A percentile compares a stretch with the other conserved stretches of the same genome.
These are phyloP conservation scores for Cordyceps tenuipes DNA, from an alignment of 2,329 filamentous ascomycete genomes.

Conservation along the genomic window DNA sequence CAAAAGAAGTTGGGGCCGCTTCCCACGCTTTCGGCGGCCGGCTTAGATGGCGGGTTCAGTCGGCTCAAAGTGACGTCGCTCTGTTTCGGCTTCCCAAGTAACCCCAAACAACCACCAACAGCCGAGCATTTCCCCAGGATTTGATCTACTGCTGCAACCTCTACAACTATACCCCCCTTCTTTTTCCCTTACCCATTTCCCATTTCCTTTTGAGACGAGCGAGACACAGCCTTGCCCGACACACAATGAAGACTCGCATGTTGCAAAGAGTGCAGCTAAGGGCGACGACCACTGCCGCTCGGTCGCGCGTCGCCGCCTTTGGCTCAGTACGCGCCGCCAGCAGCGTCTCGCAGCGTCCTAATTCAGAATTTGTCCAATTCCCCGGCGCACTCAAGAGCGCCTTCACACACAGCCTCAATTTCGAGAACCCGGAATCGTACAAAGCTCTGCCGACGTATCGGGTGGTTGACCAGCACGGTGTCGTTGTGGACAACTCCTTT, in stretches of 20 bases:
- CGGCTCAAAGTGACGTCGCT: conserved; percentile 26
- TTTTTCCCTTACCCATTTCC: background rate
- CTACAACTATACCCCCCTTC: background rate
- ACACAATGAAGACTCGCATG: conserved; percentile 27
- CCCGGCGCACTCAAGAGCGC: conserved; percentile 93
- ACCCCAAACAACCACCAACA: conserved; percentile 11
- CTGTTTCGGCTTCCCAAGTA: conserved; percentile 11
- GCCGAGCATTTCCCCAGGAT: conserved; percentile 10
- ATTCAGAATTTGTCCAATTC: conserved; percentile 58
- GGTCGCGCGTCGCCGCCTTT: conserved; percentile 14
- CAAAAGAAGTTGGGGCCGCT: background rate
- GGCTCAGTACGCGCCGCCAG: conserved; percentile 31
- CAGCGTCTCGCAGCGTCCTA: conserved; percentile 47
- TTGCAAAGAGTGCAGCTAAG: conserved; percentile 23
- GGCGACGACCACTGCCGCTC: conserved; percentile 16
- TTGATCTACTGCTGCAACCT: conserved; percentile 7
- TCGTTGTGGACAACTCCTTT: conserved; percentile 66
- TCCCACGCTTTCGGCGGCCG: background rate
- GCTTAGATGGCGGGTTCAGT: conserved; percentile 21
- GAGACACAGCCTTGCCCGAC: background rate
- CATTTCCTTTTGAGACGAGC: background rate
- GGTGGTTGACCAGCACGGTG: conserved; percentile 80
- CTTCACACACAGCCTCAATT: conserved; percentile 74
- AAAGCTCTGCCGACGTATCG: conserved; percentile 84
- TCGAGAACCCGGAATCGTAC: conserved; percentile 64